These are phyloP conservation scores for Penicillium psychrofluorescens DNA, from an alignment of 495 filamentous ascomycete genomes.

Conservation along the genomic window DNA sequence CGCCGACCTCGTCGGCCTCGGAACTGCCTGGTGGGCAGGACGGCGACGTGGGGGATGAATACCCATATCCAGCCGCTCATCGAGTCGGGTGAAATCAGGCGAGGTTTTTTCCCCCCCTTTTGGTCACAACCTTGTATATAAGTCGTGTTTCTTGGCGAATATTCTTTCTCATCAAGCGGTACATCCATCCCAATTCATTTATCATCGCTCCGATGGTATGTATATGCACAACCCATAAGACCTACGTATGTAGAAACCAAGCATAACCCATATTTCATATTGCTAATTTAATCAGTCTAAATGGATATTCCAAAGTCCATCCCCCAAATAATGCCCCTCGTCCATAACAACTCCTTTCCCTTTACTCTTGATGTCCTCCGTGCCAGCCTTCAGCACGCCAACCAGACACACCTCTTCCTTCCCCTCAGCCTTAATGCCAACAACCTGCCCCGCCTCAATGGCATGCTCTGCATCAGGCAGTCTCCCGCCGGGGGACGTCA, in stretches of 20 bases:
- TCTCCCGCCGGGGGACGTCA: conserved; percentile 74
- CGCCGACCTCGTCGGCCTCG: conserved; percentile 22
- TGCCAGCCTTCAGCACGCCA: conserved; percentile 77
- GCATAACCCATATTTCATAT: background rate
- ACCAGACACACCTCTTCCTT: conserved; percentile 89
- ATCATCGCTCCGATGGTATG: conserved; percentile 1
- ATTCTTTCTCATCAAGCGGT: background rate
- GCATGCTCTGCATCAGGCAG: conserved; percentile 54
- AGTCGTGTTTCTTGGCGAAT: too few relatives aligned
- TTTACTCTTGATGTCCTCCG: conserved; percentile 85
- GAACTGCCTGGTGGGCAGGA: conserved; percentile 12
- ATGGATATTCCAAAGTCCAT: conserved; percentile 82
- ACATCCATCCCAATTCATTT: conserved; percentile 3
- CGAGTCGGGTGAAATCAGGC: conserved; percentile 6
- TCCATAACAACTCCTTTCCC: conserved; percentile 91
- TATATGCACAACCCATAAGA: background rate
- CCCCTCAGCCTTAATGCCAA: conserved; percentile 85
- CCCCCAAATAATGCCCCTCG: conserved; percentile 85
- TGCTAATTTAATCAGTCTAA: conserved; percentile 48
- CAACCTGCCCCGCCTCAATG: conserved; percentile 69
- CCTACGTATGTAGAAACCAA: background rate
- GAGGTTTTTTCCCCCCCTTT: background rate
- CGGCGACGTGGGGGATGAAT: conserved; percentile 16
- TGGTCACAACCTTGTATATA: background rate
- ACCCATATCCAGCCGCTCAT: conserved; percentile 8